phyloP scores from a whole-genome alignment of 148 eudicot species.

The Vaccinium darrowii region DNA sequence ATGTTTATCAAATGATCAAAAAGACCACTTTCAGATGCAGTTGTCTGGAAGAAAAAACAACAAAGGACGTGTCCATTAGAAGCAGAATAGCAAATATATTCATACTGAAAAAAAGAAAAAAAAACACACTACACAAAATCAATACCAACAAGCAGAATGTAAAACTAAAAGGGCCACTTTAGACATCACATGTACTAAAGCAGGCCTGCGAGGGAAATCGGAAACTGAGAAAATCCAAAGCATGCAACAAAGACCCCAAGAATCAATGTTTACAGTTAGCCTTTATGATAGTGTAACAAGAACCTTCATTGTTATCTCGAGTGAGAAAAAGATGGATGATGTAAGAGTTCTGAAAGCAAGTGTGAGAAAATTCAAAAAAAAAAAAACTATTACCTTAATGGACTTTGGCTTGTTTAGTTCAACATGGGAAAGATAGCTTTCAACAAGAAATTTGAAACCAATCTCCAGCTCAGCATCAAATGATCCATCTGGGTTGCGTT shows the following conservation, averaged over 20 bases:
- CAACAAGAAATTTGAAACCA: conserved; percentile 86
- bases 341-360: conserved; percentile 7
- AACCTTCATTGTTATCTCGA: no score
- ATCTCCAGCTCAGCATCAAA: conserved; percentile 92
- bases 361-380: neutral
- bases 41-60: conserved; percentile 53
- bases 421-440: conserved; percentile 88
- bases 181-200: neutral
- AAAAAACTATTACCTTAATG: conserved; percentile 55
- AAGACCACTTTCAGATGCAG: conserved; percentile 74
- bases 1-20: conserved; percentile 92
- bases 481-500: conserved; percentile 69
- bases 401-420: conserved; percentile 55
- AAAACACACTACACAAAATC: neutral
- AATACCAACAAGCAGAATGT: neutral
- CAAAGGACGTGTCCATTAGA: conserved; percentile 1
- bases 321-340: no score
- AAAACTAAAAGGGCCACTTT: neutral
- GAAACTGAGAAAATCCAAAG: neutral
- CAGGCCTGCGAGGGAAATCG: neutral
- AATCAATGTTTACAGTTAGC: neutral
- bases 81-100: conserved; percentile 1
- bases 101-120: neutral
- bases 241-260: neutral
- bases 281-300: neutral